Percentiles rank a stretch among this genome's conserved stretches.
phyloP scores from a whole-genome alignment of 129 eudicot genomes.

The Ambrosia artemisiifolia region DNA sequence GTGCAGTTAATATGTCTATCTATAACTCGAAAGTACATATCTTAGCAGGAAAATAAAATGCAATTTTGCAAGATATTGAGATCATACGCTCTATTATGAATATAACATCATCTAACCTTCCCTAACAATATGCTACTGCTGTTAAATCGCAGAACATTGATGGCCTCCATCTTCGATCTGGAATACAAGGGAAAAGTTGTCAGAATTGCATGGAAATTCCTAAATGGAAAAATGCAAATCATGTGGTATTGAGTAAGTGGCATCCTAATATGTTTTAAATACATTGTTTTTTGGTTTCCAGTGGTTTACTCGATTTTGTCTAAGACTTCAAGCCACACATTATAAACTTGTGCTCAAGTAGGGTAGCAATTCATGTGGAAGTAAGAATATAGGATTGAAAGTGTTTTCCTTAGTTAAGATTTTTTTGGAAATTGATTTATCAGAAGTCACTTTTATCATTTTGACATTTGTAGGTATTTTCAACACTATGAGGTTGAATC shows the following conservation, averaged over 20 bases:
- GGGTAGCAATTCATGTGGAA: constrained; percentile 1
- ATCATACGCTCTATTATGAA: constrained; percentile 9
- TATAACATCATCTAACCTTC: constrained; percentile 3
- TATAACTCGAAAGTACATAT: neutral
- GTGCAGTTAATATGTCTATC: neutral
- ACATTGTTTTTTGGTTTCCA: constrained; percentile 1
- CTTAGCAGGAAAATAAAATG: neutral
- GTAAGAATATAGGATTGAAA: neutral
- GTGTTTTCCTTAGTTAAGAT: neutral
- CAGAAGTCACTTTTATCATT: constrained; percentile 13
- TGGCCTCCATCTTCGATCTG: constrained; percentile 95
- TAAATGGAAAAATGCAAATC: constrained; percentile 77
- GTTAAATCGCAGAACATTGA: constrained; percentile 69
- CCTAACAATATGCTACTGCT: constrained; percentile 2
- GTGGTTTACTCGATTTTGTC: neutral
- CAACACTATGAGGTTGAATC: constrained; percentile 93
- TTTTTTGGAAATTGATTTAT: constrained; percentile 18
- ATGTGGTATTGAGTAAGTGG: constrained; percentile 68
- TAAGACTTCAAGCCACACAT: neutral
- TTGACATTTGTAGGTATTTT: constrained; percentile 53
- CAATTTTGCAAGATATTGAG: neutral
- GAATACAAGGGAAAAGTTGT: constrained; percentile 81
- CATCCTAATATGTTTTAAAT: constrained; percentile 5
- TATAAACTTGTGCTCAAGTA: too few species aligned
- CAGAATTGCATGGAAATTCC: constrained; percentile 93